Evolutionary conservation across 2,329 filamentous ascomycete species (phyloP).

Genomic region (Paecilomyces formosus): DNA sequence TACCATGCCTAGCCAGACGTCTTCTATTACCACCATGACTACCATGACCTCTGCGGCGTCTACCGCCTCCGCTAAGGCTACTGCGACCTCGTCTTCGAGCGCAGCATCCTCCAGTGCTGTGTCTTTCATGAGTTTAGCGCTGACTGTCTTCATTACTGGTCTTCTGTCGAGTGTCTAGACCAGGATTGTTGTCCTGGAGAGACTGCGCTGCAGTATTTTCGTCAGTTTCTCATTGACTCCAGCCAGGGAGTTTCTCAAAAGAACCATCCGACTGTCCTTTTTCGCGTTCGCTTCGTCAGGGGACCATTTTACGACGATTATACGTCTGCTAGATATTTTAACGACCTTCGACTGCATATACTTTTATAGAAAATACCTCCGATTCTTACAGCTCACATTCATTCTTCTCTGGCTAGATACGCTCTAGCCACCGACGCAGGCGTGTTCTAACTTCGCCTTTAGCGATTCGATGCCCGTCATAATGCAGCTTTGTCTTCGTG

Average conservation of each 20-base stretch:
- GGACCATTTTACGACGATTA: background rate
- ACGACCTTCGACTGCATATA: conserved; percentile 3
- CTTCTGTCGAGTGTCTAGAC: background rate
- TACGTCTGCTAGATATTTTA: background rate
- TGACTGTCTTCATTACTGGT: conserved; percentile 13
- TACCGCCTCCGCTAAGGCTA: conserved; percentile 1
- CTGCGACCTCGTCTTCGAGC: conserved; percentile 5
- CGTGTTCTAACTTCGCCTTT: background rate
- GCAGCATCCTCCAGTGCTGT: conserved; percentile 8
- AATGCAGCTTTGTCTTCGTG: background rate
- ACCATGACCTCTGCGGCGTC: conserved; percentile 2
- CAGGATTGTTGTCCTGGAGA: no score
- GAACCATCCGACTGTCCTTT: background rate
- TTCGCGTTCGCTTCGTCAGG: background rate
- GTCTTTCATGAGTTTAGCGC: conserved; percentile 11
- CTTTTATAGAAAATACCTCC: background rate
- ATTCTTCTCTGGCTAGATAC: background rate
- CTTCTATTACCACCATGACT: conserved; percentile 9
- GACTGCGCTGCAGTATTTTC: no score
- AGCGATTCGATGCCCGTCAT: background rate
- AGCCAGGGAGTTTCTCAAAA: background rate
- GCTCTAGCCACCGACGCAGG: background rate
- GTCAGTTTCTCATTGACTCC: background rate
- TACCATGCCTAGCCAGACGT: background rate
- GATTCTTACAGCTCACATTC: background rate